Evolutionary conservation across 2,329 filamentous ascomycete species (phyloP), one percentile per base, ranked within the genome.

Genomic region (Hypomyces rosellus): DNA sequence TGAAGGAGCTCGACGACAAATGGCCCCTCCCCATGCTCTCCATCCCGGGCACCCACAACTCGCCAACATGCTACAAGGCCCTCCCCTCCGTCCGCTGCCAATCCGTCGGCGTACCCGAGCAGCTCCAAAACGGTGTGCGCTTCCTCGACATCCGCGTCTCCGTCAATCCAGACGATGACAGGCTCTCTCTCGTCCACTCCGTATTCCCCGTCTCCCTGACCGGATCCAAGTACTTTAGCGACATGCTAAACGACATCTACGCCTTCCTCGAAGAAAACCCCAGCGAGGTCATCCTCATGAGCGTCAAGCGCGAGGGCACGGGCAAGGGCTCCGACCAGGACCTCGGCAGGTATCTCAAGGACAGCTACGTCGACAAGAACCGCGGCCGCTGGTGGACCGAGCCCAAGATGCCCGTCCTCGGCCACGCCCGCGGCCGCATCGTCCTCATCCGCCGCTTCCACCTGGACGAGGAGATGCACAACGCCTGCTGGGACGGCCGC

Each of bases 21-120:
- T 85, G 82, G 46, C 83, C 89, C 1, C 74, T 97, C 4, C 87
- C 88, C 1, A 78, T 85, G 3, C 81, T 99, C 45, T 93, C 87
- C 45, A 93, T 97, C 55, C 93, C 93, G 0, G 93, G 93, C 56
- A 96, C 93, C 0, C 93, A 99, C 74, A 97, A 99, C 71, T 89
- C 88, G 15, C 89, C 93, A 6, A 95, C 91, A 9, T 86, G 81
- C 70, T 78, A 95, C 73, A 78, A 81, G 45, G 91, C 93, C 12
- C 78, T 96, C 5, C 93, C 93, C 1, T 95, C 89, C 1, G 93
- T 97, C 36, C 86, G 93, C 37, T 97, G 93, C 69, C 93, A 99
- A 71, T 85, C 88, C 34, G 89, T 91, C 15, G 75, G 81, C 54
- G 77, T 95, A 5, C 74, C 76, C 45, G 81, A 85, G 48, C 93